Base-by-base conservation (phyloP, 768 basidiomycete genomes). In the Psilocybe subaeruginosa region DNA sequence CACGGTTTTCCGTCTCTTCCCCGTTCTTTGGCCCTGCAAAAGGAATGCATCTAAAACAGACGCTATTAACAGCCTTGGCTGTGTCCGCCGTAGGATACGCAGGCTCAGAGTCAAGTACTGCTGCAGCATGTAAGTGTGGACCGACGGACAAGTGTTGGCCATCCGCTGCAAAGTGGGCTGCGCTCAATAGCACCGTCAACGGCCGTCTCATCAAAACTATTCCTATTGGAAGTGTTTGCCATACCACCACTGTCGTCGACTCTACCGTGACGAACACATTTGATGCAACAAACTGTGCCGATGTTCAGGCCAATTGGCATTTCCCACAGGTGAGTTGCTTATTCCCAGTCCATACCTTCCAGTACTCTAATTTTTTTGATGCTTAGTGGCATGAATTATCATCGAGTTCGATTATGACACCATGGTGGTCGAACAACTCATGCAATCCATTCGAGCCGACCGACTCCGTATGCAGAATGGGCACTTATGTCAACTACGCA, bases 401-500 rank as follows among this genome's bases (percentile, higher is more conserved):
- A 31, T 12, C 50, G 14, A 51, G 50, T 12, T 51, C 50, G 6
- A 29, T 51, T 29, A 51, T 51, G 50, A 51, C 50, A 31, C 50
- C 50, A 16, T 51, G 50, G 50, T 51, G 50, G 50, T 23, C 50
- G 29, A 51, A 51, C 30, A 51, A 30, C 30, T 49, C 47, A 9
- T 49, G 47, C 27, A 27, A 49, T 23, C 47, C 47, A 12, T 49
- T 49, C 23, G 47, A 49, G 19, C 17, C 47, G 17, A 19, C 47
- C 5, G 27, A 17, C 6, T 49, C 47, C 11, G 23, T 27, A 49
- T 49, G 47, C 27, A 9, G 6, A 11, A 49, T 49, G 47, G 47
- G 47, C 11, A 49, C 47, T 27, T 49, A 49, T 49, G 47, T 27
- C 27, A 17, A 27, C 8, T 70, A 68, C 39, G 65, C 66, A 3